Conservation (phyloP, 495 filamentous ascomycete genomes). For the Friedmanniomyces endolithicus region DNA sequence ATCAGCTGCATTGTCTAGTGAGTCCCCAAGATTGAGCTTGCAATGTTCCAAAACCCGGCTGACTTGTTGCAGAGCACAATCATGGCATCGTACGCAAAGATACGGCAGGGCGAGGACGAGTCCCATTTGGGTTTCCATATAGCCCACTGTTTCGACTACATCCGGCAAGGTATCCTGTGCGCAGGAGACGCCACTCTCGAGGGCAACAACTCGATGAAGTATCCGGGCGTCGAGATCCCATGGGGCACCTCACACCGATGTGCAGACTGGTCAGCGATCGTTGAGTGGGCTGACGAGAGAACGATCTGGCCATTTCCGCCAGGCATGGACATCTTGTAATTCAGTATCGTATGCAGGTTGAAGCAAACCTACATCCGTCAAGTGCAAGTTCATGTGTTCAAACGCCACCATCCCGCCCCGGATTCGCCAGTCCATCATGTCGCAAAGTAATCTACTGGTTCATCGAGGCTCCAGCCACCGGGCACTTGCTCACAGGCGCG, state of each 20-base stretch:
- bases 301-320: constrained; percentile 5
- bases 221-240: constrained; percentile 15
- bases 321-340: constrained; percentile 15
- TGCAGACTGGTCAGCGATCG: constrained; percentile 8
- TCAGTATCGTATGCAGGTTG: neutral
- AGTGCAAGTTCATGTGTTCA: neutral
- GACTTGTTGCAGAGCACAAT: constrained; percentile 4
- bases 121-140: constrained; percentile 7
- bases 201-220: constrained; percentile 9
- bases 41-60: neutral
- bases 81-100: constrained; percentile 8
- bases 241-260: constrained; percentile 14
- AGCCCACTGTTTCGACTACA: constrained; percentile 20
- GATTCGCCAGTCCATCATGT: neutral
- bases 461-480: constrained; percentile 5
- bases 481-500: constrained; percentile 7
- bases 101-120: constrained; percentile 12
- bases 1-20: constrained; percentile 12
- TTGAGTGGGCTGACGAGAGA: constrained; percentile 13
- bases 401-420: neutral
- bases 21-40: neutral
- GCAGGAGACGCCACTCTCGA: constrained; percentile 21
- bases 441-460: neutral
- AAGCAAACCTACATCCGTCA: too few relatives aligned
- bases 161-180: constrained; percentile 24